phyloP scores from a whole-genome alignment of 768 basidiomycete species.

The Butyriboletus loyo region DNA sequence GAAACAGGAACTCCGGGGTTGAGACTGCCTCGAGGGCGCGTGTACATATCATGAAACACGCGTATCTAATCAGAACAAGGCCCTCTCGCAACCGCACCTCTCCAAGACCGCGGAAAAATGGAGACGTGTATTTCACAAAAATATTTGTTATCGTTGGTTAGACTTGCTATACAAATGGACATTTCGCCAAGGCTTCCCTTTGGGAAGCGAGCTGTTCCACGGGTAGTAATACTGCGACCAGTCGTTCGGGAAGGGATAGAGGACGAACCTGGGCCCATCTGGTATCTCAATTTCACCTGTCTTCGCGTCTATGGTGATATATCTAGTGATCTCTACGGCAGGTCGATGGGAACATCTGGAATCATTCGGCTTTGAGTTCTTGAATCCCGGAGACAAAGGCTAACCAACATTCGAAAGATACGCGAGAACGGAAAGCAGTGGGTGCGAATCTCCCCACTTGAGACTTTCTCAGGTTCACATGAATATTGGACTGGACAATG shows the following conservation, averaged over 20 bases:
- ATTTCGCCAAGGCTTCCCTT: conserved; percentile 35
- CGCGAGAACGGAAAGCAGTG: conserved; percentile 75
- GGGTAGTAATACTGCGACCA: conserved; percentile 6
- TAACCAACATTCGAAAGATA: conserved; percentile 65
- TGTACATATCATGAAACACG: conserved; percentile 24
- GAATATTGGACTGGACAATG: conserved; percentile 51
- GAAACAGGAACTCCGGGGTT: conserved; percentile 28
- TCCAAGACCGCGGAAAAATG: conserved; percentile 23
- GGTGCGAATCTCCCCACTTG: conserved; percentile 29
- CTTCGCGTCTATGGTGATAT: conserved; percentile 44
- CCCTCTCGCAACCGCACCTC: conserved; percentile 3
- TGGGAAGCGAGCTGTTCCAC: conserved; percentile 29
- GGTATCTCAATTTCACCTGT: conserved; percentile 54
- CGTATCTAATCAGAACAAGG: conserved; percentile 14
- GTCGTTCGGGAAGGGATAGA: conserved; percentile 4
- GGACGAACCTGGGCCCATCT: conserved; percentile 38
- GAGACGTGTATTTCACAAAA: conserved; percentile 6
- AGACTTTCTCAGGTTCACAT: conserved; percentile 45
- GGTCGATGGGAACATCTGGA: conserved; percentile 63
- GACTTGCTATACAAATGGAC: conserved; percentile 23
- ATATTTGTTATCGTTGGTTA: conserved; percentile 9
- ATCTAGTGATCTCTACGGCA: conserved; percentile 67
- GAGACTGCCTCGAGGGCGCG: conserved; percentile 21
- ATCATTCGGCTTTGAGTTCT: conserved; percentile 4
- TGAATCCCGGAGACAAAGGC: background rate